A percentile compares a stretch with the other conserved stretches of the same genome.
Conservation (phyloP, 2,329 filamentous ascomycete species). For the Shiraia bambusicola region DNA sequence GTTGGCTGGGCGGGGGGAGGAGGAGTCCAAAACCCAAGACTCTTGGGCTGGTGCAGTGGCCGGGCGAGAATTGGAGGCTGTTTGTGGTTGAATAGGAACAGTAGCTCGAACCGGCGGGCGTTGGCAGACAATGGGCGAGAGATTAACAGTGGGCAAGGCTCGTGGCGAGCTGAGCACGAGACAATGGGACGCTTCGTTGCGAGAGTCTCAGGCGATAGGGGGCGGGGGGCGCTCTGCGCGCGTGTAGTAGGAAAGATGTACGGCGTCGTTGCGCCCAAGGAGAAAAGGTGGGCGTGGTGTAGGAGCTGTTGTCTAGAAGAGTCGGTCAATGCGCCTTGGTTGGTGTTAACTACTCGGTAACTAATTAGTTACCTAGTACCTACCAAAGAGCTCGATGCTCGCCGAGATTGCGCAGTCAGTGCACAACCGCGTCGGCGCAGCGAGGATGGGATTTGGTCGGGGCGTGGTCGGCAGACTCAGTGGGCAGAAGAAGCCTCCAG, state of each 20-base stretch:
- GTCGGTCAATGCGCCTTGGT: slow-evolving; percentile 37
- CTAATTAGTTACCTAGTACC: slow-evolving; percentile 20
- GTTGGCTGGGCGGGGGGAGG: no score
- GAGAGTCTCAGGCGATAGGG: slow-evolving; percentile 1
- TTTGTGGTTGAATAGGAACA: slow-evolving; percentile 5
- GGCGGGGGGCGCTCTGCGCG: slow-evolving; percentile 1
- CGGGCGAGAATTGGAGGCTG: neutral
- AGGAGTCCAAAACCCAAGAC: no score
- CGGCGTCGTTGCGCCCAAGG: slow-evolving; percentile 1
- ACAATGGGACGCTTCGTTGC: slow-evolving; percentile 1
- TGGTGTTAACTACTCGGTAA: slow-evolving; percentile 20
- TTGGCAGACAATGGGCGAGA: slow-evolving; percentile 12
- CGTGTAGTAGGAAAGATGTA: neutral
- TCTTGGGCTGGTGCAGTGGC: no score
- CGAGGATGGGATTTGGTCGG: slow-evolving; percentile 5
- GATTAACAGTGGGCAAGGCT: slow-evolving; percentile 19
- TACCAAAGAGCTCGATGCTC: slow-evolving; percentile 25
- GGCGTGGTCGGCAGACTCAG: slow-evolving; percentile 24
- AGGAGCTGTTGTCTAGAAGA: slow-evolving; percentile 22
- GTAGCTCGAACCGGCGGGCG: slow-evolving; percentile 7
- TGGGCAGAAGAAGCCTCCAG: slow-evolving; percentile 20
- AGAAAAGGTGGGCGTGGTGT: neutral
- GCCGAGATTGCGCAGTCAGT: slow-evolving; percentile 16
- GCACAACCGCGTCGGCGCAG: slow-evolving; percentile 21
- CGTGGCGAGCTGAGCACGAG: slow-evolving; percentile 7